Percentiles rank a stretch among this genome's conserved stretches.
Conservation (phyloP, 78 protist species). For the Trichosphaerium sp. region DNA sequence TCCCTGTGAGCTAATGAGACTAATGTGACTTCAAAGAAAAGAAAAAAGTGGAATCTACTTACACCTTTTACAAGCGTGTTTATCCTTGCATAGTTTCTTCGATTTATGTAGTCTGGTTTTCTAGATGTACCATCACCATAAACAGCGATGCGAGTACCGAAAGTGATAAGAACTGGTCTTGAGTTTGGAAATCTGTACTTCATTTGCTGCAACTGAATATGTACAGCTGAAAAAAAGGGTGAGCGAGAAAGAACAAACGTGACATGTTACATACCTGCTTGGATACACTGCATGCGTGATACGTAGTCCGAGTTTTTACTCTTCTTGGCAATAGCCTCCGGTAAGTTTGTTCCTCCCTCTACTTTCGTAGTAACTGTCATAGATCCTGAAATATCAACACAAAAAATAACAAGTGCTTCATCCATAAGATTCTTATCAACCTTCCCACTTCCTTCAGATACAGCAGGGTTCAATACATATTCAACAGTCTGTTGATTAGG, state of each 20-base stretch:
- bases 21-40: background rate
- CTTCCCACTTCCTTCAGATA: background rate
- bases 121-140: background rate
- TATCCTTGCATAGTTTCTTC: background rate
- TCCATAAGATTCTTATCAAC: background rate
- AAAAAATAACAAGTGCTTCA: background rate
- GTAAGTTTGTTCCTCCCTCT: background rate
- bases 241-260: background rate
- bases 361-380: background rate
- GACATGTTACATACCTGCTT: too few relatives aligned
- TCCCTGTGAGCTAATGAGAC: background rate
- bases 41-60: too few relatives aligned
- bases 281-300: background rate
- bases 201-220: background rate
- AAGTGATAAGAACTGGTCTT: background rate
- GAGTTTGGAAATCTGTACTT: background rate
- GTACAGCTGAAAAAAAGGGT: background rate
- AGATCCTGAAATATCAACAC: background rate
- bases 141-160: background rate
- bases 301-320: background rate
- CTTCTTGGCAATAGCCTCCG: background rate
- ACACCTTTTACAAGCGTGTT: too few relatives aligned
- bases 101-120: background rate
- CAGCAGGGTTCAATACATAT: too few relatives aligned
- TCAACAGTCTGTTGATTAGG: background rate